Conservation (phyloP, 2,329 filamentous ascomycete genomes). For the Exophiala spinifera region DNA sequence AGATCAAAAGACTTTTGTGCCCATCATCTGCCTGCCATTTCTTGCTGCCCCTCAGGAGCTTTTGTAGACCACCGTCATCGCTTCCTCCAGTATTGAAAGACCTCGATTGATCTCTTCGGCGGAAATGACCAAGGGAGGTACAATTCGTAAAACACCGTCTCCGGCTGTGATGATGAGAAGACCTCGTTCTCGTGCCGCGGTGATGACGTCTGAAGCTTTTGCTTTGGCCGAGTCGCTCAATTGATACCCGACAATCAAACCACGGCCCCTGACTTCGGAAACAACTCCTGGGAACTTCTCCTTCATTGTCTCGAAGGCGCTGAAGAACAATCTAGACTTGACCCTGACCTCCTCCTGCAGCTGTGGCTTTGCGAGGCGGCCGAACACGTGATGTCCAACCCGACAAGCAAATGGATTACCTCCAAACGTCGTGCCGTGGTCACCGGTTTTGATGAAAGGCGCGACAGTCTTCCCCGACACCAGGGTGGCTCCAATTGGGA, state of each 20-base stretch:
- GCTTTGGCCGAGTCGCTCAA: slow-evolving; percentile 64
- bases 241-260: slow-evolving; percentile 84
- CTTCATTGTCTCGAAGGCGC: slow-evolving; percentile 56
- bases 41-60: slow-evolving; percentile 44
- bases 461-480: slow-evolving; percentile 62
- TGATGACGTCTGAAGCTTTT: slow-evolving; percentile 60
- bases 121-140: slow-evolving; percentile 79
- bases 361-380: slow-evolving; percentile 66
- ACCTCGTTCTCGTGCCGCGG: slow-evolving; percentile 81
- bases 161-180: slow-evolving; percentile 89
- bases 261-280: slow-evolving; percentile 74
- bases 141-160: slow-evolving; percentile 86
- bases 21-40: slow-evolving; percentile 36
- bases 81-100: slow-evolving; percentile 69
- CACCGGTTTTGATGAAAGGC: slow-evolving; percentile 67
- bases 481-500: slow-evolving; percentile 84
- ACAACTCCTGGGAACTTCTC: slow-evolving; percentile 67
- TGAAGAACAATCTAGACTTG: slow-evolving; percentile 62
- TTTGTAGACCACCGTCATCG: slow-evolving; percentile 55
- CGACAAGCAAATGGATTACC: slow-evolving; percentile 85
- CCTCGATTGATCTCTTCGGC: slow-evolving; percentile 77
- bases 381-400: slow-evolving; percentile 81
- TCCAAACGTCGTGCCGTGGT: slow-evolving; percentile 92
- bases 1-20: background rate
- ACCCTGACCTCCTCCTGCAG: slow-evolving; percentile 67